Evolutionary conservation across 2,329 filamentous ascomycete species (phyloP).

Genomic region (Amylocarpus encephaloides): DNA sequence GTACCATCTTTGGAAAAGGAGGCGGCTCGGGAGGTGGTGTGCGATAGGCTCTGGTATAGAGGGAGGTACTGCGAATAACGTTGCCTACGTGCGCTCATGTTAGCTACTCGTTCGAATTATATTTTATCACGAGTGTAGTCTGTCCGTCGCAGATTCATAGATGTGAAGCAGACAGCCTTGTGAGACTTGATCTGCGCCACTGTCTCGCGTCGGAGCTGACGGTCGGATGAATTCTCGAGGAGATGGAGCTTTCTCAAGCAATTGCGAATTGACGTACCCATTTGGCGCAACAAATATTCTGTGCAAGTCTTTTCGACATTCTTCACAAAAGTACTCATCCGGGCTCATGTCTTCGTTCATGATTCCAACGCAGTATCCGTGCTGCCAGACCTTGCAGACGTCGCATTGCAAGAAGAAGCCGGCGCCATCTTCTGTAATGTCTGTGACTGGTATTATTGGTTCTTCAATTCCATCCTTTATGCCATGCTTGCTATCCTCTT

Average conservation of each 20-base stretch:
- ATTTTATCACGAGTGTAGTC: conserved; percentile 7
- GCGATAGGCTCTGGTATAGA: conserved; percentile 46
- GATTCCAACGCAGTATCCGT: conserved; percentile 95
- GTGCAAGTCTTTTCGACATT: conserved; percentile 87
- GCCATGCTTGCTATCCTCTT: conserved; percentile 45
- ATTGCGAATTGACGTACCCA: conserved; percentile 58
- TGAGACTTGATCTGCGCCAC: conserved; percentile 32
- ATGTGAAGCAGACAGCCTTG: conserved; percentile 28
- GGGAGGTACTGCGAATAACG: conserved; percentile 62
- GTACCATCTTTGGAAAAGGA: conserved; percentile 59
- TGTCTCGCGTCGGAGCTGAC: conserved; percentile 27
- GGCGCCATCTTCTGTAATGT: conserved; percentile 68
- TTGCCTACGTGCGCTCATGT: conserved; percentile 44
- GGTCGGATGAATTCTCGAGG: conserved; percentile 15
- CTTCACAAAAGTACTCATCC: conserved; percentile 96
- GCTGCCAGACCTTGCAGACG: conserved; percentile 96
- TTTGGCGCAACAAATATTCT: conserved; percentile 72
- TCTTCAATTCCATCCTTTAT: conserved; percentile 54
- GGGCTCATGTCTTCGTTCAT: conserved; percentile 89
- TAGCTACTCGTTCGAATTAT: conserved; percentile 29
- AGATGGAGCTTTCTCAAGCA: conserved; percentile 14
- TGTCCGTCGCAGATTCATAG: conserved; percentile 7
- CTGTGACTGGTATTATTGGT: conserved; percentile 47
- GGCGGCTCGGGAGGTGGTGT: conserved; percentile 52
- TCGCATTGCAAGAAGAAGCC: conserved; percentile 98